A percentile compares a stretch with the other conserved stretches of the same genome.
These are phyloP conservation scores for Epichloe brachyelytri DNA, from an alignment of 2,329 filamentous ascomycete species.

Conservation along the genomic window DNA sequence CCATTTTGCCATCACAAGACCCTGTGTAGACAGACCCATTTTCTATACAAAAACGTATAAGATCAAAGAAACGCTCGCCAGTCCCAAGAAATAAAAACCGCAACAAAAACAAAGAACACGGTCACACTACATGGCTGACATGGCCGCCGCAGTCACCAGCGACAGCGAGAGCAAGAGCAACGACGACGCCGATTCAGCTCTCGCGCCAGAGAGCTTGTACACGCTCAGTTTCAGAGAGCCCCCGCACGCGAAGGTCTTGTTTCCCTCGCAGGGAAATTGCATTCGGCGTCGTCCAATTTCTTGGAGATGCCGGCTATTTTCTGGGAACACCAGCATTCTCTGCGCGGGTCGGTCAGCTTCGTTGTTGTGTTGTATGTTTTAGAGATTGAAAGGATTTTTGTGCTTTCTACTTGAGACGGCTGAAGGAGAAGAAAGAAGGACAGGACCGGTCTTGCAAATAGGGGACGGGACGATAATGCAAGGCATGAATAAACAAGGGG, in stretches of 20 bases:
- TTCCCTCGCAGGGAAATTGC: constrained; percentile 40
- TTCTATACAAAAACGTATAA: neutral
- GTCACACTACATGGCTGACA: neutral
- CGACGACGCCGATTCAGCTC: neutral
- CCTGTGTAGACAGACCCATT: too few species aligned
- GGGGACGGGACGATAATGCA: too few species aligned
- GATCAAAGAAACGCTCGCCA: neutral
- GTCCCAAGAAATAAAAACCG: neutral
- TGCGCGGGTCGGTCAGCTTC: constrained; percentile 10
- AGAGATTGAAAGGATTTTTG: too few species aligned
- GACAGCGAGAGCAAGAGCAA: neutral
- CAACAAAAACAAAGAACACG: neutral
- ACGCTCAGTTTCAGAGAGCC: constrained; percentile 36
- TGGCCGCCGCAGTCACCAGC: neutral
- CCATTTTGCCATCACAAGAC: too few species aligned
- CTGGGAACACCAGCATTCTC: constrained; percentile 48
- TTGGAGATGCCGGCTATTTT: constrained; percentile 32
- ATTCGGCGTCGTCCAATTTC: constrained; percentile 33
- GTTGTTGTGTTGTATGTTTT: too few species aligned
- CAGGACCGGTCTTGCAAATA: too few species aligned
- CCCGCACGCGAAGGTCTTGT: constrained; percentile 38
- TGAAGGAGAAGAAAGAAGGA: too few species aligned
- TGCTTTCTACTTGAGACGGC: too few species aligned
- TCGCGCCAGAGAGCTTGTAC: constrained; percentile 20
- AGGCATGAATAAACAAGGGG: too few species aligned